These are phyloP conservation scores for Monosporascus sp. DNA, from an alignment of 2,329 filamentous ascomycete genomes.

Conservation along the genomic window DNA sequence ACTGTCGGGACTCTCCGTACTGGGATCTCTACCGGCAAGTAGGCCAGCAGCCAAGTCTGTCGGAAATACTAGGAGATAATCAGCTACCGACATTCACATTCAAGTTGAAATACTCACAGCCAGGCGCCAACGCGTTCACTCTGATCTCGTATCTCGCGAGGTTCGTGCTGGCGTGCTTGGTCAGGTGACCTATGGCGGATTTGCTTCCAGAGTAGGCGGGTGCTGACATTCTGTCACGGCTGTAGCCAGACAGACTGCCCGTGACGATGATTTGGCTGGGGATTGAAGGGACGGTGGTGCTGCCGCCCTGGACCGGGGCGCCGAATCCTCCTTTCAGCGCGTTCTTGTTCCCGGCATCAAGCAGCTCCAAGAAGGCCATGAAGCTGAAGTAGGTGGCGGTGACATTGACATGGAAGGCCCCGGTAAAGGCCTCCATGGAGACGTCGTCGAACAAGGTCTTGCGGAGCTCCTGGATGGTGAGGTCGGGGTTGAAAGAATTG, in stretches of 20 bases:
- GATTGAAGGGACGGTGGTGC: background rate
- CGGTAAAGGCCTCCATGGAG: too few species aligned
- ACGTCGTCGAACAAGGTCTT: too few species aligned
- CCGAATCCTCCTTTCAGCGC: background rate
- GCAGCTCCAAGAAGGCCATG: too few species aligned
- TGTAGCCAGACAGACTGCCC: background rate
- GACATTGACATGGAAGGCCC: too few species aligned
- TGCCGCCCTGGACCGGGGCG: background rate
- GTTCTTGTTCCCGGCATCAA: background rate
- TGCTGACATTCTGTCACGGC: background rate
- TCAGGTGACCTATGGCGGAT: constrained; percentile 60
- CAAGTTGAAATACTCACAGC: constrained; percentile 25
- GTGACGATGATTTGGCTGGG: background rate
- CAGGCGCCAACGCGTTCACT: constrained; percentile 40
- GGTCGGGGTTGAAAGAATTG: too few species aligned
- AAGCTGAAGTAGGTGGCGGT: too few species aligned
- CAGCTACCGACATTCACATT: too few species aligned
- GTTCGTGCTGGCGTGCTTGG: constrained; percentile 60
- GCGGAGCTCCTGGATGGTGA: too few species aligned
- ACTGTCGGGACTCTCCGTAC: constrained; percentile 14
- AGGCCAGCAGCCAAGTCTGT: constrained; percentile 16
- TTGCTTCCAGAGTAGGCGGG: constrained; percentile 37
- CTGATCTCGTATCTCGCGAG: constrained; percentile 56
- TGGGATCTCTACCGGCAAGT: constrained; percentile 17
- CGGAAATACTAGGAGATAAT: constrained; percentile 19